Base-by-base conservation (phyloP, 202 grass and related monocot species). In the Setaria viridis region DNA sequence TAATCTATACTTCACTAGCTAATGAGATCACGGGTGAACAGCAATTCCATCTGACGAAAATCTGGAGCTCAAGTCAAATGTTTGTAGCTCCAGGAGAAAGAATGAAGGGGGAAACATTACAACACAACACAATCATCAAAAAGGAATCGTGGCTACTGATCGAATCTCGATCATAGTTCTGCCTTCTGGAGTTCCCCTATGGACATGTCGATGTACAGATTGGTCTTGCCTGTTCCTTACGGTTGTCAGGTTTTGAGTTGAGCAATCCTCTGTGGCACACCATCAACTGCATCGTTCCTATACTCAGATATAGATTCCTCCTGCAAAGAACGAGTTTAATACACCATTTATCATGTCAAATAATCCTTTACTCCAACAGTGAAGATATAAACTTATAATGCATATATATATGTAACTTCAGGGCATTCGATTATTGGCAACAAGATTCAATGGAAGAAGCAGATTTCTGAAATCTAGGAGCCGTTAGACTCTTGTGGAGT, bases 231-330 rank as follows among this genome's bases (percentile, higher is more conserved):
- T 6, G 25, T 83, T 35, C 19, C 33, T 14, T 56, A 50, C 62
- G 46, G 69, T 35, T 78, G 25, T 90, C 72, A 86, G 43, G 91
- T 82, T 89, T 86, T 78, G 41, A 91, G 49, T 66, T 91, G 75
- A 53, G 90, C 81, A 76, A 91, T 84, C 70, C 89, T 90, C 14
- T 56, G 67, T 8, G 82, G 72, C 29, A 91, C n/a, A 33, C 55
- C 69, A 70, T 91, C 90, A 62, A 84, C 81, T 14, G 42, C 12
- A 25, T 90, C 85, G 19, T 95, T 84, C 72, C 73, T 76, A 83
- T 35, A 65, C 16, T 87, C 82, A 9, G 85, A 50, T 65, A 85
- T 76, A 67, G 78, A 69, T 80, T 94, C 92, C 74, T 89, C 92
- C 92, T 91, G 73, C 42, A 84, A 80, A 57, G 55, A 19, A 55